Evolutionary conservation across 805 yeast genomes (phyloP).

Genomic region (Metschnikowia peoriensis): DNA sequence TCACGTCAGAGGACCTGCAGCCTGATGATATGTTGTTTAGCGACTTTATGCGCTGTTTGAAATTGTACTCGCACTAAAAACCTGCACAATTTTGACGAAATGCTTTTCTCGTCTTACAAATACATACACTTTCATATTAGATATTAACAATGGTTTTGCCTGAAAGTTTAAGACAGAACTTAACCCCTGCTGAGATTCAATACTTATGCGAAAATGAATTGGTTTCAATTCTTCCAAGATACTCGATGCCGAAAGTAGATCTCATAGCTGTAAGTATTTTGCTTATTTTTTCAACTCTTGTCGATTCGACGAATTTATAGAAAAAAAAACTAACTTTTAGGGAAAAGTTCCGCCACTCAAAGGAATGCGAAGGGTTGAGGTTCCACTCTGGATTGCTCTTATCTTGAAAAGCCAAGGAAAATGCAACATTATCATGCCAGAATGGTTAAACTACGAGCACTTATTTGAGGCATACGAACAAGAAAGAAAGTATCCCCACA

Average conservation of each 20-base stretch:
- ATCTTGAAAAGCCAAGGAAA: slow-evolving; percentile 79
- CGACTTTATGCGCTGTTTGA: slow-evolving; percentile 6
- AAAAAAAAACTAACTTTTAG: slow-evolving; percentile 23
- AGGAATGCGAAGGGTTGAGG: slow-evolving; percentile 64
- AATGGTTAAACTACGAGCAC: slow-evolving; percentile 65
- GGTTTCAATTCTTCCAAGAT: slow-evolving; percentile 76
- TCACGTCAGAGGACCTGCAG: slow-evolving; percentile 10
- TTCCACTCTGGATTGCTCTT: slow-evolving; percentile 88
- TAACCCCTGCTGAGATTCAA: slow-evolving; percentile 75
- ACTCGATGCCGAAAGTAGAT: slow-evolving; percentile 60
- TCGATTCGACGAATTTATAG: background rate
- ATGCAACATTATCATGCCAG: slow-evolving; percentile 82
- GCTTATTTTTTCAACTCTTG: background rate
- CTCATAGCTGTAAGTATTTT: slow-evolving; percentile 55
- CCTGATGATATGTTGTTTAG: slow-evolving; percentile 5
- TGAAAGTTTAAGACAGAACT: slow-evolving; percentile 30
- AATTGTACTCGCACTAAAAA: slow-evolving; percentile 6
- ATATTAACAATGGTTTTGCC: slow-evolving; percentile 17
- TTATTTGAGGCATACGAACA: slow-evolving; percentile 60
- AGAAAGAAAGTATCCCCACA: slow-evolving; percentile 55
- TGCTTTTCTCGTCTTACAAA: background rate
- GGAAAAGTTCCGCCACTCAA: slow-evolving; percentile 55
- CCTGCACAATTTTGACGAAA: background rate
- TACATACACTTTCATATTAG: background rate
- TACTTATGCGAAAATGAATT: slow-evolving; percentile 81